Base-by-base conservation (phyloP, 768 basidiomycete species). In the Calocybe gangraenosa region DNA sequence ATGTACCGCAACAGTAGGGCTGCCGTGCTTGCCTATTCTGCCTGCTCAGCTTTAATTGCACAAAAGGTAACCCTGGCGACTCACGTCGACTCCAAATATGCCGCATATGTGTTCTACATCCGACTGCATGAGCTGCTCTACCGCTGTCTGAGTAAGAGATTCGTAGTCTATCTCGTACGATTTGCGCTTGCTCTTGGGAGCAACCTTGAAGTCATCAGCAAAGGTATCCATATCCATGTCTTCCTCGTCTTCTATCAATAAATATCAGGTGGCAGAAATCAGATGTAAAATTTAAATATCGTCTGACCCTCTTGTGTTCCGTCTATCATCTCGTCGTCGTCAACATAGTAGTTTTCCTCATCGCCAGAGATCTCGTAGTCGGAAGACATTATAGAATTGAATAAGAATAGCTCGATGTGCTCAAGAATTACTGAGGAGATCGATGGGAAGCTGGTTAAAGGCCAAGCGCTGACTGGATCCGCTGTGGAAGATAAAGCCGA, bases 41-140 rank as follows among this genome's bases (percentile, higher is more conserved):
- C n/a, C 20, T 23, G 19, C 36, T 47, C 44, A 51, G 28, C 19
- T 32, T 19, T 40, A 30, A 35, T 43, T 32, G 36, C 46, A 34
- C 40, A 25, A 40, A 32, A 42, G 40, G 25, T n/a, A 43, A 40
- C 30, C 11, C 11, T 28, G 18, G 23, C n/a, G 7, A 78, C 92
- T 63, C 59, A 94, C 93, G 49, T 95, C 87, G 40, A 94, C 84
- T 20, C 91, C 90, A 23, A 94, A 82, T 52, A 98, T 85, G 17
- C 83, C 82, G 55, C 82, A 78, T 49, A 97, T 87, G 63, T 93
- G 82, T n/a, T 89, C 87, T 35, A 92, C 71, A 57, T 94, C 90
- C 42, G 69, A 62, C 48, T 73, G 69, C 80, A 96, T 92, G 54
- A 82, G 78, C 52, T 75, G 79, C 71, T 88, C 84, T 42, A 99